Percentiles rank a stretch among this genome's conserved stretches.
Conservation (phyloP, 352 stramenopile species). For the Phytophthora aleatoria region DNA sequence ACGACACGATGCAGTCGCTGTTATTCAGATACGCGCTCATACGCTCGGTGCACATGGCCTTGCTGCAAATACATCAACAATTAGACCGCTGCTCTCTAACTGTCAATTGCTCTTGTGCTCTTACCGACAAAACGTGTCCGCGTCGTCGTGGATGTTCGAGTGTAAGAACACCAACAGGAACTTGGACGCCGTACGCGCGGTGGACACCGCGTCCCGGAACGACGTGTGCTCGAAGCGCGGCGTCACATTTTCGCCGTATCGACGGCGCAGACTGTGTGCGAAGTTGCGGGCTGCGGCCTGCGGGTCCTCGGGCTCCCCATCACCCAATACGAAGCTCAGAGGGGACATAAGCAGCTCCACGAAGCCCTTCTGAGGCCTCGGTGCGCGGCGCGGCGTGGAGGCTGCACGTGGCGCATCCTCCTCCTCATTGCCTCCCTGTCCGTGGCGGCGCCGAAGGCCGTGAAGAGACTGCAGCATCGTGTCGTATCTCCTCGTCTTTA, state of each 20-base stretch:
- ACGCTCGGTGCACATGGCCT: conserved; percentile 71
- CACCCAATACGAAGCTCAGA: conserved; percentile 73
- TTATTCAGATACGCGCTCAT: conserved; percentile 80
- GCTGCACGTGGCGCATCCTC: conserved; percentile 2
- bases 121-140: conserved; percentile 74
- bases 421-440: conserved; percentile 19
- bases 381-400: conserved; percentile 5
- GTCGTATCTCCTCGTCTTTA: background rate
- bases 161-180: conserved; percentile 87
- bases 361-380: conserved; percentile 56
- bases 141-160: conserved; percentile 85
- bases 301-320: conserved; percentile 70
- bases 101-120: conserved; percentile 13
- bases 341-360: conserved; percentile 80
- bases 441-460: conserved; percentile 44
- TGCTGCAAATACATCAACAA: conserved; percentile 30
- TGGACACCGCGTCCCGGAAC: conserved; percentile 83
- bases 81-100: conserved; percentile 15
- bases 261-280: conserved; percentile 52
- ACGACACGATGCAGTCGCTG: conserved; percentile 83
- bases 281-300: conserved; percentile 64
- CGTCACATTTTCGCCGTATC: conserved; percentile 58
- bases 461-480: background rate
- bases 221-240: conserved; percentile 82
- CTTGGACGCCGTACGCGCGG: conserved; percentile 78